phyloP scores from a whole-genome alignment of 2,329 filamentous ascomycete species.

The Colletotrichum acutatum region DNA sequence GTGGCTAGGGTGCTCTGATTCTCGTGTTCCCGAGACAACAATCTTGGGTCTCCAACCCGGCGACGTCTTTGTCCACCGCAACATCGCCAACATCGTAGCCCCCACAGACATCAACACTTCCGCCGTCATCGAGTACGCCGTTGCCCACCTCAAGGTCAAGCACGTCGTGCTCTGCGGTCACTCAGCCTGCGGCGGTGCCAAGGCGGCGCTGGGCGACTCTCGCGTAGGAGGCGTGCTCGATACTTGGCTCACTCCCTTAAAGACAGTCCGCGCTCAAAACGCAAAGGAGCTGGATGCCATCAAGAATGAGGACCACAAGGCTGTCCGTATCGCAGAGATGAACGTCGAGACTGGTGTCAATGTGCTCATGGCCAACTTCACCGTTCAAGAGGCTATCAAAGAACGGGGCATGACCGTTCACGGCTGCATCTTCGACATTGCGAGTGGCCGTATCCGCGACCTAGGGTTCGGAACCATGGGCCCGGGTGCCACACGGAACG shows the following conservation, averaged over 20 bases:
- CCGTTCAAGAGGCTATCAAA: slow-evolving; percentile 75
- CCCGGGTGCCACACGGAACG: slow-evolving; percentile 16
- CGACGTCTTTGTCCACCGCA: slow-evolving; percentile 89
- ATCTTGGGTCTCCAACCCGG: slow-evolving; percentile 82
- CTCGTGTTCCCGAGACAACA: slow-evolving; percentile 84
- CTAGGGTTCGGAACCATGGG: slow-evolving; percentile 55
- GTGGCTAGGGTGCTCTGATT: slow-evolving; percentile 91
- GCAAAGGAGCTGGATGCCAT: slow-evolving; percentile 66
- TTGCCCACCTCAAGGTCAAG: slow-evolving; percentile 76
- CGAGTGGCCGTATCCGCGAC: slow-evolving; percentile 59
- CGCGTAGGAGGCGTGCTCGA: slow-evolving; percentile 65
- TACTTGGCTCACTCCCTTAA: slow-evolving; percentile 65
- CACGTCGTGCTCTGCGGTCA: slow-evolving; percentile 79
- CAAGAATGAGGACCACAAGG: slow-evolving; percentile 63
- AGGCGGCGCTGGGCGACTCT: slow-evolving; percentile 62
- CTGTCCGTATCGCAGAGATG: slow-evolving; percentile 75
- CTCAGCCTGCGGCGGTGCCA: slow-evolving; percentile 74
- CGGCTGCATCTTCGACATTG: slow-evolving; percentile 79
- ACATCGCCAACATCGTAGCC: slow-evolving; percentile 87
- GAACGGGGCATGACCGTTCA: slow-evolving; percentile 80
- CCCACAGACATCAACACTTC: slow-evolving; percentile 79
- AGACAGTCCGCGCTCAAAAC: slow-evolving; percentile 56
- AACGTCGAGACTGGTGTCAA: slow-evolving; percentile 79
- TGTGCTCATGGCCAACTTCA: slow-evolving; percentile 74
- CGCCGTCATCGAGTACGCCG: slow-evolving; percentile 83